These are phyloP conservation scores for Plectosphaerella plurivora DNA, from an alignment of 2,329 filamentous ascomycete species.

Conservation along the genomic window DNA sequence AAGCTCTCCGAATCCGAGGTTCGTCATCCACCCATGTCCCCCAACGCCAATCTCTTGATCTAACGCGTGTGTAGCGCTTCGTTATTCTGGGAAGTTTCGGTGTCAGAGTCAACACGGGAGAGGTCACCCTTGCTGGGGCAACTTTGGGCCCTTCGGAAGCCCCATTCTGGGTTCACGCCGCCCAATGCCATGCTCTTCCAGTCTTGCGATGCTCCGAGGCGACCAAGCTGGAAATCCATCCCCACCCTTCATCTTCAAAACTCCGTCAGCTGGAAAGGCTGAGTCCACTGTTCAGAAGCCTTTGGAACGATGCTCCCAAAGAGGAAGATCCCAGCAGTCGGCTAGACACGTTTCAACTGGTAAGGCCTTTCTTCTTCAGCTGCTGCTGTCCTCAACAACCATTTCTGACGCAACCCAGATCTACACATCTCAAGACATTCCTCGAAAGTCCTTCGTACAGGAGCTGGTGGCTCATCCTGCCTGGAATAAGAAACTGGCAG, in stretches of 20 bases:
- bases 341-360: conserved; percentile 43
- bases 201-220: conserved; percentile 53
- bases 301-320: conserved; percentile 54
- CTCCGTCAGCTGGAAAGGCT: conserved; percentile 53
- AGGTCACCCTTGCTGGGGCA: conserved; percentile 62
- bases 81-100: conserved; percentile 66
- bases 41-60: conserved; percentile 9
- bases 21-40: neutral
- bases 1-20: conserved; percentile 47
- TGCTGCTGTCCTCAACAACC: conserved; percentile 1
- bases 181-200: conserved; percentile 66
- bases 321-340: conserved; percentile 12
- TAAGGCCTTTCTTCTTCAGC: conserved; percentile 21
- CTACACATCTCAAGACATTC: conserved; percentile 46
- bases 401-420: conserved; percentile 36
- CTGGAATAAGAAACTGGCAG: conserved; percentile 57
- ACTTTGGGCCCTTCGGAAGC: conserved; percentile 45
- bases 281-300: conserved; percentile 60
- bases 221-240: conserved; percentile 49
- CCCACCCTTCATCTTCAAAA: conserved; percentile 43
- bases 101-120: conserved; percentile 55
- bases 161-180: conserved; percentile 57
- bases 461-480: conserved; percentile 52
- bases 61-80: conserved; percentile 44
- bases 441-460: conserved; percentile 45